A percentile compares a stretch with the other conserved stretches of the same genome.
phyloP scores from a whole-genome alignment of 1,139 yeast genomes.

The Diutina ranongensis region DNA sequence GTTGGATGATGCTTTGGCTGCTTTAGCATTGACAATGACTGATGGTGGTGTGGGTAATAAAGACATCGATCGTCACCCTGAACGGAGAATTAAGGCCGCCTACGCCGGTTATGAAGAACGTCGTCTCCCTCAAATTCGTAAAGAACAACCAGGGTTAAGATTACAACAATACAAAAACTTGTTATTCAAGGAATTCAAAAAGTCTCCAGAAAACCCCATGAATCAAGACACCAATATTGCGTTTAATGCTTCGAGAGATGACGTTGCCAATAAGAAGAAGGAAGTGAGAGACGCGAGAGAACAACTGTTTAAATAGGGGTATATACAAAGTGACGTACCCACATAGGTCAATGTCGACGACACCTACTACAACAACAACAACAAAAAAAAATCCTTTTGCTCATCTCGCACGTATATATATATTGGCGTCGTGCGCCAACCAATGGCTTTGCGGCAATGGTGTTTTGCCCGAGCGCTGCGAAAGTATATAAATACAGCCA shows the following conservation, averaged over 20 bases:
- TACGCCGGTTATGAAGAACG: slow-evolving; percentile 58
- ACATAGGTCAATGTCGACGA: too few species aligned
- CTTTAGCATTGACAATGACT: slow-evolving; percentile 50
- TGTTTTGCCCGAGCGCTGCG: not conserved
- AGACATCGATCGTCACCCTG: slow-evolving; percentile 79
- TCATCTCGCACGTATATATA: not conserved
- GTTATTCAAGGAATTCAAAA: slow-evolving; percentile 70
- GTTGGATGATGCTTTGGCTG: slow-evolving; percentile 69
- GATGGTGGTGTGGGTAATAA: slow-evolving; percentile 46
- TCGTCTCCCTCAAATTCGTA: slow-evolving; percentile 61
- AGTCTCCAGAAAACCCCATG: slow-evolving; percentile 75
- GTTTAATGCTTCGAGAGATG: slow-evolving; percentile 52
- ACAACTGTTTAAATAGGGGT: slow-evolving; percentile 19
- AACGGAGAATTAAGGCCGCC: slow-evolving; percentile 81
- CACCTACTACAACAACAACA: too few species aligned
- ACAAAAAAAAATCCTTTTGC: too few species aligned
- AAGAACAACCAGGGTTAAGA: slow-evolving; percentile 74
- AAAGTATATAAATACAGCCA: not conserved
- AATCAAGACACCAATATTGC: slow-evolving; percentile 58
- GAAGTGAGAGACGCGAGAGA: slow-evolving; percentile 40
- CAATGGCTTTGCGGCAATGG: not conserved
- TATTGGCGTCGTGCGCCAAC: not conserved
- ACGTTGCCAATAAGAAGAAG: slow-evolving; percentile 38
- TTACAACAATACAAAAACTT: slow-evolving; percentile 68
- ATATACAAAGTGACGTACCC: slow-evolving; percentile 15